These are phyloP conservation scores for Vaccinium corymbosum DNA, from an alignment of 148 eudicot species.

Conservation along the genomic window DNA sequence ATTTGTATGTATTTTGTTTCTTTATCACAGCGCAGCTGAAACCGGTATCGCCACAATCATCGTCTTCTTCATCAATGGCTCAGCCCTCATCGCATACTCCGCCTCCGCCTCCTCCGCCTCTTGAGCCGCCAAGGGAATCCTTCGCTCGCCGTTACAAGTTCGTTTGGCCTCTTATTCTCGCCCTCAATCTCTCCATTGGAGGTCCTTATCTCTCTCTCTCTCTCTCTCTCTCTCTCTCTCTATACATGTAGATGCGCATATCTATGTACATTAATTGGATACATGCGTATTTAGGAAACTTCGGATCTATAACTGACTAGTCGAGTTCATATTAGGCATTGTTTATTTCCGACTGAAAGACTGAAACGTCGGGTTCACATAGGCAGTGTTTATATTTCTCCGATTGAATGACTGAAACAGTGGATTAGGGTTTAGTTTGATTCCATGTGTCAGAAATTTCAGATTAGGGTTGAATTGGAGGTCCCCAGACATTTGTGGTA, in stretches of 20 bases:
- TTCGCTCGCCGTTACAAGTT: constrained; percentile 62
- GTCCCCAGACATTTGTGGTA: not conserved
- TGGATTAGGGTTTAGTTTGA: constrained; percentile 1
- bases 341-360: not conserved
- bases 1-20: not conserved
- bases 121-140: constrained; percentile 31
- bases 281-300: not conserved
- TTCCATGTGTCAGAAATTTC: not conserved
- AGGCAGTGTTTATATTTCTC: not conserved
- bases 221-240: constrained; percentile 21
- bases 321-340: not conserved
- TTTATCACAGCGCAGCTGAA: constrained; percentile 37
- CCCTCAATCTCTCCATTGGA: constrained; percentile 73
- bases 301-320: not conserved
- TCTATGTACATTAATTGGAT: not conserved
- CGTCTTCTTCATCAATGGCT: constrained; percentile 21
- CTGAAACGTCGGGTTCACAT: not conserved
- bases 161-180: constrained; percentile 71
- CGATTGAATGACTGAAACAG: not conserved
- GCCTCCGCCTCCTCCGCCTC: constrained; percentile 17
- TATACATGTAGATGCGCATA: not conserved
- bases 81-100: constrained; percentile 21
- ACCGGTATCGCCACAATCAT: constrained; percentile 12
- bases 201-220: constrained; percentile 40
- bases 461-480: not conserved